These are phyloP conservation scores for Xylaria sp. DNA, from an alignment of 2,329 filamentous ascomycete genomes.

Conservation along the genomic window DNA sequence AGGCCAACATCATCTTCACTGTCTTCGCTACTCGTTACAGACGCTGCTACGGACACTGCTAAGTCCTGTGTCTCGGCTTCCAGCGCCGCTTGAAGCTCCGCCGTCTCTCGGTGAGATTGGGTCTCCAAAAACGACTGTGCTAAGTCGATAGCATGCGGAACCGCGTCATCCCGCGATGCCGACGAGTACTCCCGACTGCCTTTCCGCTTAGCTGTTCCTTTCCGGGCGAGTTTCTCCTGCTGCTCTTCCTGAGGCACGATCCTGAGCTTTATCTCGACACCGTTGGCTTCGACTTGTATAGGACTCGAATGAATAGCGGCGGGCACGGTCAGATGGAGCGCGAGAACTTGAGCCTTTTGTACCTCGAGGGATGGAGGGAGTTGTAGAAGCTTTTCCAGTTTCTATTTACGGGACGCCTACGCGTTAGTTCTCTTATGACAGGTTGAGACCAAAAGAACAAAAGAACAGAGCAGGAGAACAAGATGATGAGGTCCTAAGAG, in stretches of 20 bases:
- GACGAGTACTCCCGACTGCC: slow-evolving; percentile 21
- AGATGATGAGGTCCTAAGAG: no score
- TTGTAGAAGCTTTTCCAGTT: slow-evolving; percentile 68
- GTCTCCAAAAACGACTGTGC: slow-evolving; percentile 74
- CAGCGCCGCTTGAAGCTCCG: slow-evolving; percentile 63
- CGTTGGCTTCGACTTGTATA: slow-evolving; percentile 76
- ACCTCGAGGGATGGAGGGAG: slow-evolving; percentile 69
- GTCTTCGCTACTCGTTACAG: slow-evolving; percentile 55
- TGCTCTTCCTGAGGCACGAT: slow-evolving; percentile 41
- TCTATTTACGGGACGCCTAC: slow-evolving; percentile 49
- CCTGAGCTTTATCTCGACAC: slow-evolving; percentile 65
- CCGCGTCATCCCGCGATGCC: slow-evolving; percentile 32
- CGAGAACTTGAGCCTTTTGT: slow-evolving; percentile 66
- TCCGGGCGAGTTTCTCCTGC: slow-evolving; percentile 31
- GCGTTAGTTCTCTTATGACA: slow-evolving; percentile 21
- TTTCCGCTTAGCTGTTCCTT: slow-evolving; percentile 23
- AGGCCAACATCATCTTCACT: slow-evolving; percentile 54
- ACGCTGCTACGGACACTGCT: slow-evolving; percentile 56
- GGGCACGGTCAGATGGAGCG: slow-evolving; percentile 76
- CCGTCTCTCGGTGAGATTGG: slow-evolving; percentile 60
- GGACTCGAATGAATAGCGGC: slow-evolving; percentile 83
- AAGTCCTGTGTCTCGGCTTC: slow-evolving; percentile 58
- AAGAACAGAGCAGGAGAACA: not conserved
- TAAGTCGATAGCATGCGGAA: slow-evolving; percentile 67
- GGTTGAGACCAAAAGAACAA: slow-evolving; percentile 1